Conservation (phyloP, 2,329 filamentous ascomycete genomes). For the Ophiocordyceps camponoti-rufipedis region DNA sequence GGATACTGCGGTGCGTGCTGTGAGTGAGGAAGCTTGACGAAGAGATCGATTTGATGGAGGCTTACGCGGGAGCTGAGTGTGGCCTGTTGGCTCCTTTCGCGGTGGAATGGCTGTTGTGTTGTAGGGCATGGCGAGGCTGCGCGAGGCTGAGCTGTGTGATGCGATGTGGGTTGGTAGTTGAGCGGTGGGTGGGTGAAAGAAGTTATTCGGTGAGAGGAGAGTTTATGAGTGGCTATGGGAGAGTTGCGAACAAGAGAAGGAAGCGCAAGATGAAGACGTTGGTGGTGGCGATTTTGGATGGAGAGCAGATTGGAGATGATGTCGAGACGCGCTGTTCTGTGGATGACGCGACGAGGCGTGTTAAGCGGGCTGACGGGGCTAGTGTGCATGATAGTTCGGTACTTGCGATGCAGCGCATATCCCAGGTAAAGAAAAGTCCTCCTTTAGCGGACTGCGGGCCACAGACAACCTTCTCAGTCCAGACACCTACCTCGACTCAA, state of each 20-base stretch:
- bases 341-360: neutral
- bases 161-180: too few relatives aligned
- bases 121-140: slow-evolving; percentile 51
- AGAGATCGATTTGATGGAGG: slow-evolving; percentile 4
- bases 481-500: neutral
- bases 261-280: neutral
- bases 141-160: too few relatives aligned
- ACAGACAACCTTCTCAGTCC: neutral
- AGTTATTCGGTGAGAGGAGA: too few relatives aligned
- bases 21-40: slow-evolving; percentile 2
- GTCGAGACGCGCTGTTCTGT: neutral
- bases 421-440: neutral
- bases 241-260: too few relatives aligned
- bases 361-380: neutral
- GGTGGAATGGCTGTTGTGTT: slow-evolving; percentile 73
- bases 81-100: slow-evolving; percentile 65
- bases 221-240: too few relatives aligned
- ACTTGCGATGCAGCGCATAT: neutral
- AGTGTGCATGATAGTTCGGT: neutral
- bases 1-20: slow-evolving; percentile 43
- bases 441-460: neutral
- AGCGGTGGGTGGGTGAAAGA: too few relatives aligned
- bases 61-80: slow-evolving; percentile 71
- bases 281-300: neutral
- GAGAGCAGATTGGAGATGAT: neutral